Conservation (phyloP, 768 basidiomycete species). For the Serendipita sp. region DNA sequence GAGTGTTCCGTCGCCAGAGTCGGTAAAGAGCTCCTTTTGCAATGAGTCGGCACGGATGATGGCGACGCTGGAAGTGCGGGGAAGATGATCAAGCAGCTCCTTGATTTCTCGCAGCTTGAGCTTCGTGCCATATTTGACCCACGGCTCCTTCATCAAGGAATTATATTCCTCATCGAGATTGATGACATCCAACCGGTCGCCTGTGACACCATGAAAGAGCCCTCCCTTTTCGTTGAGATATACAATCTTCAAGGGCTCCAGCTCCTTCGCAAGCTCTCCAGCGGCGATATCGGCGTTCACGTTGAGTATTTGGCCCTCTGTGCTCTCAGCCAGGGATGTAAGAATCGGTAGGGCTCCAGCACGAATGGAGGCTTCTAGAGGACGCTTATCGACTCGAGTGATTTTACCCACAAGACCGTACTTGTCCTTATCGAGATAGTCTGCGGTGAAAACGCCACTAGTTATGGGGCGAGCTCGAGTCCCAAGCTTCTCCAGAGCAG, state of each 20-base stretch:
- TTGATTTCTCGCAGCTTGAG: constrained; percentile 99
- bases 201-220: constrained; percentile 91
- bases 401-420: constrained; percentile 95
- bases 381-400: constrained; percentile 86
- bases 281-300: constrained; percentile 99
- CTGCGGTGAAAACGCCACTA: constrained; percentile 93
- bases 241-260: constrained; percentile 97
- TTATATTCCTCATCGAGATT: constrained; percentile 99
- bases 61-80: constrained; percentile 93
- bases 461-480: constrained; percentile 96
- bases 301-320: constrained; percentile 95
- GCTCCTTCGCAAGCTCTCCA: constrained; percentile 91
- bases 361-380: constrained; percentile 89
- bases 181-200: constrained; percentile 89
- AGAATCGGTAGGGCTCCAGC: constrained; percentile 93
- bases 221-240: constrained; percentile 98
- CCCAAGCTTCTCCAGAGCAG: constrained; percentile 82
- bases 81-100: constrained; percentile 93
- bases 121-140: constrained; percentile 99
- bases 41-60: constrained; percentile 86
- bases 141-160: constrained; percentile 88
- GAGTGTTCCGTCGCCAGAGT: constrained; percentile 92
- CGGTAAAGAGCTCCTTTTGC: constrained; percentile 97
- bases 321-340: constrained; percentile 83
- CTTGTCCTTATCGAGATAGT: constrained; percentile 87